A percentile compares a stretch with the other conserved stretches of the same genome.
phyloP scores from a whole-genome alignment of 345 rosid species.

The Gossypium longicalyx region DNA sequence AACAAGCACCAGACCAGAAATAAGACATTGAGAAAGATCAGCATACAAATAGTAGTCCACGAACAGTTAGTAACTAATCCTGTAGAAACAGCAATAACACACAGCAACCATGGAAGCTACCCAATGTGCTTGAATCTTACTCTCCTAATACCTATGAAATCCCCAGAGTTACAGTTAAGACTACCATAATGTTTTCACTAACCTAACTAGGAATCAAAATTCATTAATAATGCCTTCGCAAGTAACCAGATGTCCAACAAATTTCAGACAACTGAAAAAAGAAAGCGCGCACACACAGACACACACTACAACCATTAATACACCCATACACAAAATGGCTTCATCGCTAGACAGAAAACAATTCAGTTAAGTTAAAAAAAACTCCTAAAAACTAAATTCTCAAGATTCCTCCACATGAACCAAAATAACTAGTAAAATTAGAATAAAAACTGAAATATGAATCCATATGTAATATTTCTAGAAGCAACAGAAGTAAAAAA shows the following conservation, averaged over 20 bases:
- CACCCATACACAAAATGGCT: neutral
- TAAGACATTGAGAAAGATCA: neutral
- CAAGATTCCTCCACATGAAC: slow-evolving; percentile 12
- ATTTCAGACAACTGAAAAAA: neutral
- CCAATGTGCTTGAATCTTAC: neutral
- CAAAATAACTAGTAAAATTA: neutral
- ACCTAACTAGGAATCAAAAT: neutral
- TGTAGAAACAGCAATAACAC: slow-evolving; percentile 2
- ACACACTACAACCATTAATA: neutral
- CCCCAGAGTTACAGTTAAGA: slow-evolving; percentile 9
- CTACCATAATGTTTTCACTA: neutral
- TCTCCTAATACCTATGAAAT: slow-evolving; percentile 8
- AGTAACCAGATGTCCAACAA: neutral
- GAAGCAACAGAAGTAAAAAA: slow-evolving; percentile 3
- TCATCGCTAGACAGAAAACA: neutral
- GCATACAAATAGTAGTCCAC: neutral
- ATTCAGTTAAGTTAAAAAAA: slow-evolving; percentile 1
- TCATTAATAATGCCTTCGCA: neutral
- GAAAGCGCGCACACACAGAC: no score
- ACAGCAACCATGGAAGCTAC: neutral
- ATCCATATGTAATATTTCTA: slow-evolving; percentile 6
- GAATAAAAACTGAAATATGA: neutral
- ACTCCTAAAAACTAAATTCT: neutral
- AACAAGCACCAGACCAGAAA: neutral
- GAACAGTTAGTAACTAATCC: neutral